phyloP scores from a whole-genome alignment of 2,329 filamentous ascomycete species.

The Pseudogymnoascus sp. region DNA sequence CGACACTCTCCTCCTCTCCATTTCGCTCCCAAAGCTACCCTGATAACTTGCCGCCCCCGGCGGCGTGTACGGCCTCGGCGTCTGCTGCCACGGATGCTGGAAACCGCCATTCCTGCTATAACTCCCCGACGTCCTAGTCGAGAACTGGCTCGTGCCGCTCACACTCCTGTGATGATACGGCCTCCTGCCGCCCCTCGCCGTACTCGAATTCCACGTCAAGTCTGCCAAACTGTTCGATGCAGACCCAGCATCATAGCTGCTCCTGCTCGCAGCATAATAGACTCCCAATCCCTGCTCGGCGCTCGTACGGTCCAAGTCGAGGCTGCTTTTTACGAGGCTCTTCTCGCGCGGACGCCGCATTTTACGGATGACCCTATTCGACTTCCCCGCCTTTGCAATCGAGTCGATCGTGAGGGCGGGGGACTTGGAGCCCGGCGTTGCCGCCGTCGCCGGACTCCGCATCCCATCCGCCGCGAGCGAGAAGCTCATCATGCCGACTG shows the following conservation, averaged over 20 bases:
- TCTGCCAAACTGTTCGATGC: neutral
- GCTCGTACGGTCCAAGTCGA: neutral
- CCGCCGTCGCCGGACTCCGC: neutral
- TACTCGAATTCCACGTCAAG: conserved; percentile 1
- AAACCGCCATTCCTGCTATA: conserved; percentile 32
- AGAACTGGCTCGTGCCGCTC: conserved; percentile 5
- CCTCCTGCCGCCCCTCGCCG: conserved; percentile 1
- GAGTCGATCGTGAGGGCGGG: neutral
- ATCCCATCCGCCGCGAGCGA: neutral
- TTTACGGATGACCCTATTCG: conserved; percentile 1
- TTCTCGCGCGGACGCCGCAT: neutral
- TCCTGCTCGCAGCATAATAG: neutral
- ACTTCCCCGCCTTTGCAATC: neutral
- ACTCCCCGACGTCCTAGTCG: neutral
- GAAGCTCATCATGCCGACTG: conserved; percentile 1
- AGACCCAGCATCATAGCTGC: neutral
- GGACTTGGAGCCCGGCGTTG: neutral
- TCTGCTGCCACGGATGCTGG: conserved; percentile 55
- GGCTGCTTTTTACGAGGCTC: neutral
- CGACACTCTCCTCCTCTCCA: neutral
- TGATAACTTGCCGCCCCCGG: conserved; percentile 26
- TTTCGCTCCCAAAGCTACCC: neutral
- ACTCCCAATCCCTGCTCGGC: neutral
- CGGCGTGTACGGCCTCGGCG: conserved; percentile 49
- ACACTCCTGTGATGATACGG: conserved; percentile 1